These are phyloP conservation scores for Fusarium ramigenum DNA, from an alignment of 2,329 filamentous ascomycete genomes.

Conservation along the genomic window DNA sequence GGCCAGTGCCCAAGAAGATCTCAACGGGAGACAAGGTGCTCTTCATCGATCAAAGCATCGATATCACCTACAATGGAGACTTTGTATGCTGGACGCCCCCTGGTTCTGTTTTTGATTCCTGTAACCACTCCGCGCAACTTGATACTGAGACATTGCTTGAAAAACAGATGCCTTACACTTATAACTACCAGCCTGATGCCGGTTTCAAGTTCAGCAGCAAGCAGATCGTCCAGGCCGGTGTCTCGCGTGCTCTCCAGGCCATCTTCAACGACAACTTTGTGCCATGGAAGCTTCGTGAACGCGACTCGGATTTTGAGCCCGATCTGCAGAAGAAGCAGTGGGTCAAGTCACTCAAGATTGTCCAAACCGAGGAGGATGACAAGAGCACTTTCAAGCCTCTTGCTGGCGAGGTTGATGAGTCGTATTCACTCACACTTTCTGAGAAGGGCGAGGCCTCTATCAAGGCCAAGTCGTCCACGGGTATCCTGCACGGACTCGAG, in stretches of 20 bases:
- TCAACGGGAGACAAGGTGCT: slow-evolving; percentile 62
- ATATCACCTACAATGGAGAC: slow-evolving; percentile 67
- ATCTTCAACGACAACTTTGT: slow-evolving; percentile 76
- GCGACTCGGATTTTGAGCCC: slow-evolving; percentile 73
- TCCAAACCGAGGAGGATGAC: slow-evolving; percentile 65
- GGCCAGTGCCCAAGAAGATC: slow-evolving; percentile 64
- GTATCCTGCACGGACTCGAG: slow-evolving; percentile 77
- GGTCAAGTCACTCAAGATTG: slow-evolving; percentile 69
- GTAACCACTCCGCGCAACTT: slow-evolving; percentile 25
- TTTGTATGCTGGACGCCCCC: slow-evolving; percentile 60
- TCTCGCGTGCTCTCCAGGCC: slow-evolving; percentile 67
- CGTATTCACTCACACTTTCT: slow-evolving; percentile 73
- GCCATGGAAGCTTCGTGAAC: slow-evolving; percentile 80
- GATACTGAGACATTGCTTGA: slow-evolving; percentile 47
- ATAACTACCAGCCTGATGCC: slow-evolving; percentile 53
- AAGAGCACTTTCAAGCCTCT: slow-evolving; percentile 67
- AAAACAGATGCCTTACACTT: slow-evolving; percentile 59
- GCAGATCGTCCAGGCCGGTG: slow-evolving; percentile 63
- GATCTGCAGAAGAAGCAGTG: slow-evolving; percentile 53
- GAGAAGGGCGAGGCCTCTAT: slow-evolving; percentile 69
- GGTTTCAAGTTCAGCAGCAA: slow-evolving; percentile 57
- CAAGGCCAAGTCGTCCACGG: slow-evolving; percentile 71
- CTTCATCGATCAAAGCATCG: slow-evolving; percentile 62
- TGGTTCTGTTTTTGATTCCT: slow-evolving; percentile 37
- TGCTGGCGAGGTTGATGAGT: slow-evolving; percentile 75